Evolutionary conservation across 768 basidiomycete species (phyloP).

Genomic region (Panaeolus cyanescens): DNA sequence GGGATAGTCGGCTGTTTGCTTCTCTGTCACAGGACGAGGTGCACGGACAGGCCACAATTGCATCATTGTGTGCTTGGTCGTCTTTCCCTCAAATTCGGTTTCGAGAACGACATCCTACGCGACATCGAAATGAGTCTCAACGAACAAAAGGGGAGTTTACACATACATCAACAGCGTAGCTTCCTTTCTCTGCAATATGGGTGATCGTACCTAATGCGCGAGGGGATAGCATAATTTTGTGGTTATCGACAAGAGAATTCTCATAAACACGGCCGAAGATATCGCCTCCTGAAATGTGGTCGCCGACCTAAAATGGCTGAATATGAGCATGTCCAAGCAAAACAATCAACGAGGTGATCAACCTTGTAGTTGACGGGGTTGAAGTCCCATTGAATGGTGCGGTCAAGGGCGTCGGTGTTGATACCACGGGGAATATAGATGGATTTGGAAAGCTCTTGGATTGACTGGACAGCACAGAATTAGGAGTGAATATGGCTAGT

Average conservation of each 20-base stretch:
- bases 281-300: conserved; percentile 97
- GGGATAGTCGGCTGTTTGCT: conserved; percentile 90
- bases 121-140: background rate
- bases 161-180: conserved; percentile 86
- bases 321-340: background rate
- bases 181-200: conserved; percentile 90
- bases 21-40: conserved; percentile 94
- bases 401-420: conserved; percentile 93
- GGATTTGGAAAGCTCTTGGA: conserved; percentile 96
- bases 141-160: background rate
- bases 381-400: conserved; percentile 93
- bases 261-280: conserved; percentile 95
- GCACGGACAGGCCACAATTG: conserved; percentile 99
- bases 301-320: conserved; percentile 67
- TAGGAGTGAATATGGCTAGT: conserved; percentile 6
- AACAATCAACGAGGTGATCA: conserved; percentile 8
- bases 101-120: conserved; percentile 89
- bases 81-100: conserved; percentile 97
- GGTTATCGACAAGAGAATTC: conserved; percentile 94
- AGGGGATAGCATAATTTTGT: conserved; percentile 96
- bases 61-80: conserved; percentile 92
- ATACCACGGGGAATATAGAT: conserved; percentile 99
- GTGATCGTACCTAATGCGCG: conserved; percentile 95
- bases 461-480: conserved; percentile 50
- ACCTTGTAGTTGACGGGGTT: conserved; percentile 81